Evolutionary conservation across 768 basidiomycete genomes (phyloP), one percentile per base, ranked within the genome.

Genomic region (Podaxis sp.): DNA sequence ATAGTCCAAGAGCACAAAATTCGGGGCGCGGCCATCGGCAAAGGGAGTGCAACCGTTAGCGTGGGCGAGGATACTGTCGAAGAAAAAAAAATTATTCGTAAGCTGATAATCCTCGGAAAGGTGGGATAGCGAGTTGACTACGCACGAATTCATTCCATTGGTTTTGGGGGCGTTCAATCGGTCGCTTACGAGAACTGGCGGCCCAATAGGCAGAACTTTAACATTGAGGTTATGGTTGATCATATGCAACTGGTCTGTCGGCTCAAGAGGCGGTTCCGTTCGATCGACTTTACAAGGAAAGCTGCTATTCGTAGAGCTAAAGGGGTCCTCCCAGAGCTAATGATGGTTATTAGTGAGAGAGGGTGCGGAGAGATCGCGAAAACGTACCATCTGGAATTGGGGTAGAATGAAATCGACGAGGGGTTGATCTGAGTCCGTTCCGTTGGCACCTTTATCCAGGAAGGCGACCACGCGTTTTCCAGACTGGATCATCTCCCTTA

Each of bases 401-500:
- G 84, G 83, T 2, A 86, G 72, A 55, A 87, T 82, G 64, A 79
- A 85, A 36, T 80, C 72, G 10, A 79, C 77, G 33, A 68, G 64
- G 3, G 74, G 72, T 4, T 71, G 63, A 0, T 64, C 66, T 12
- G 56, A n/a, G 12, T 57, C 41, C 1, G 67, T 64, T n/a, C 70
- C 74, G 33, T 80, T 75, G 1, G 81, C 79, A 13, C 77, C 76
- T 1, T 76, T 68, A 65, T 89, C 87, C 67, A 89, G 71, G 70
- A 89, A 88, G 2, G 86, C 78, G 13, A 89, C 80, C 8, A 90
- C 78, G 4, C 83, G 79, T 68, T 80, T 85, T 7, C 82, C 84
- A 8, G 72, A 74, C 64, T 83, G 78, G 66, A 89, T 84, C 78
- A 89, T 76, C 20, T 81, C 73, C 0, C 84, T 82, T 1, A 89